phyloP scores from a whole-genome alignment of 2,329 filamentous ascomycete genomes.

The Phaeosphaeriaceae sp. region DNA sequence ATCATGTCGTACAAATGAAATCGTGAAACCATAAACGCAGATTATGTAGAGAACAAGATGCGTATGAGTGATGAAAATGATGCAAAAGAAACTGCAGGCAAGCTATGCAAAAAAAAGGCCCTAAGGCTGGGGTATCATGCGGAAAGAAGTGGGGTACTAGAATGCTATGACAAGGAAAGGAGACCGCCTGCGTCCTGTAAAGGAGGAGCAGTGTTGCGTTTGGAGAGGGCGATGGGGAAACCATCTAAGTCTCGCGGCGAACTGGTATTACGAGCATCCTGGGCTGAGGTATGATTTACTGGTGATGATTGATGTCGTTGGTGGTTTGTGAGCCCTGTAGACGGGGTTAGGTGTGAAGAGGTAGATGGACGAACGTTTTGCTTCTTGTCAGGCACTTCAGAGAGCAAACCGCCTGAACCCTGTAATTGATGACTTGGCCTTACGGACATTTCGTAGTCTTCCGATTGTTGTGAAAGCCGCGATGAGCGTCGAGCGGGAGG shows the following conservation, averaged over 20 bases:
- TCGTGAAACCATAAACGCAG: constrained; percentile 23
- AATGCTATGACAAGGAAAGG: constrained; percentile 27
- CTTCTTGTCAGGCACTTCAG: constrained; percentile 31
- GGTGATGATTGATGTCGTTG: constrained; percentile 11
- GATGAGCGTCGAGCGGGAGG: constrained; percentile 38
- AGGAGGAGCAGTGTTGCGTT: constrained; percentile 20
- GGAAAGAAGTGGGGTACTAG: constrained; percentile 20
- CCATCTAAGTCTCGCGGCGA: constrained; percentile 40
- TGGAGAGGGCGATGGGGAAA: constrained; percentile 22
- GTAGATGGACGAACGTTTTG: constrained; percentile 15
- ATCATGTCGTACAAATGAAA: constrained; percentile 11
- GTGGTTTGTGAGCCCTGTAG: constrained; percentile 14
- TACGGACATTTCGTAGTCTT: constrained; percentile 38
- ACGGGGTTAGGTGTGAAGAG: constrained; percentile 22
- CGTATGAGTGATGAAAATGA: constrained; percentile 8
- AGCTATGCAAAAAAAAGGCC: constrained; percentile 28
- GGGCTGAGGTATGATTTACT: constrained; percentile 28
- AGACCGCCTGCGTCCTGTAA: constrained; percentile 44
- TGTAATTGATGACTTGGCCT: constrained; percentile 31
- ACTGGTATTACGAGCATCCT: constrained; percentile 30
- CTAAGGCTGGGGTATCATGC: constrained; percentile 43
- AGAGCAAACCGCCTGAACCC: constrained; percentile 33
- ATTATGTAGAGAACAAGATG: constrained; percentile 30
- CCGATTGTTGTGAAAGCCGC: constrained; percentile 42
- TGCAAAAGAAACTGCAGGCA: constrained; percentile 18